Base-by-base conservation (phyloP, 768 basidiomycete species). In the button mushroom (Agaricus bisporus) region DNA sequence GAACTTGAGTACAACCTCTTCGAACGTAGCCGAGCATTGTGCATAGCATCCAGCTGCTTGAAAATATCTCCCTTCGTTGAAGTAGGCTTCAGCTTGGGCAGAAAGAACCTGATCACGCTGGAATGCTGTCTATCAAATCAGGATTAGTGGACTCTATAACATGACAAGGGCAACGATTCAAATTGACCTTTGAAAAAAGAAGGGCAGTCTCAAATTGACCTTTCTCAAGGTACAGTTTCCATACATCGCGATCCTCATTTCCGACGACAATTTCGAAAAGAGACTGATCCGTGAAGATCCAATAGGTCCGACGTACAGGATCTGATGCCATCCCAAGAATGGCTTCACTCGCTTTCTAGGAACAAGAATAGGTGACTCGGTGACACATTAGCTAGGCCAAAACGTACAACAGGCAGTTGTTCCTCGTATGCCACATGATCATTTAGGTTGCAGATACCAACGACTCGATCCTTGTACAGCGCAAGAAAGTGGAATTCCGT, bases 401-500 rank as follows among this genome's bases (percentile, higher is more conserved):
- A 25, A 63, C 83, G 66, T 60, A 94, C 94, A 60, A 97, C 68
- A 32, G 91, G 89, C 11, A 95, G 66, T 29, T 75, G 57, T 61
- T 95, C 95, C 64, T 98, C 91, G 63, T 91, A 95, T 4, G 87
- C 82, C 22, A 88, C 68, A 58, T 82, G 80, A 58, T 95, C 91
- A 59, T 92, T 84, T 46, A 98, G 72, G 54, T 80, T 80, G 53
- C 88, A 91, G 32, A 98, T 75, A 4, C 82, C 92, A 12, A 83
- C 71, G 9, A 98, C 75, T 41, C 86, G 76, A 62, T 95, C 87
- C 39, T 73, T 74, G 70, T 92, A 95, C 4, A 98, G 73, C 4
- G 98, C 67, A 17, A 99, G 70, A 63, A 94, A 91, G 64, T 99
- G 97, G 64, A 90, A 97, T 63, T 95, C 90, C 0, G 95, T 95